Base-by-base conservation (phyloP, 164 flowering plant species). In the Houttuynia cordata region DNA sequence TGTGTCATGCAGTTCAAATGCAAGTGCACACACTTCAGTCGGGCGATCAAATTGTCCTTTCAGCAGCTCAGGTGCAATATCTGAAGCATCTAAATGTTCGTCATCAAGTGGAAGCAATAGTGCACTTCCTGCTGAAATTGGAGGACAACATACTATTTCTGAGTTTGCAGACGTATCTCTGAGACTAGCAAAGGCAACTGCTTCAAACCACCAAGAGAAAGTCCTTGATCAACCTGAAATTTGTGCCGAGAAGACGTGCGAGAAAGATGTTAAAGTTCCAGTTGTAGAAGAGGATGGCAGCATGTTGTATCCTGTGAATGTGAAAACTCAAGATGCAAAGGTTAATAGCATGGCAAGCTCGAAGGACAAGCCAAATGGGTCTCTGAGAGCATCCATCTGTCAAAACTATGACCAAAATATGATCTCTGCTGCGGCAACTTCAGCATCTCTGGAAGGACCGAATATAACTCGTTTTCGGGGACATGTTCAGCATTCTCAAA, bases 161-260 rank as follows among this genome's bases (percentile, higher is more conserved):
- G 67, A 67, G 57, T 55, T 63, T 21, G 8, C 65, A 22, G 76
- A 74, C 52, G 57, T 64, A 68, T 57, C 72, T 59, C 62, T 62
- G 55, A 68, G 71, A 63, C 40, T 71, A 52, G 53, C 56, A 23
- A 62, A 51, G 49, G 68, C 59, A 50, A 72, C 65, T 67, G 59
- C 75, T 3, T 71, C 72, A 64, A 65, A 77, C 62, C 45, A 57
- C 50, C 58, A 59, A 39, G 70, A 67, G 54, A 77, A 61, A 40
- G 56, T 24, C 24, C 24, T 72, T 68, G 56, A 65, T 40, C 60
- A 72, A 15, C 74, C 76, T 3, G 55, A 61, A 49, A 71, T 78
- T 20, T 73, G 68, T 64, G 79, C 81, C 3, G 58, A 61, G 1
- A 63, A 68, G 49, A 67, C 71, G 74, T 63, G 60, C 60, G 76